Conservation (phyloP, 1,139 yeast genomes). For the Hansenula lynferdii region DNA sequence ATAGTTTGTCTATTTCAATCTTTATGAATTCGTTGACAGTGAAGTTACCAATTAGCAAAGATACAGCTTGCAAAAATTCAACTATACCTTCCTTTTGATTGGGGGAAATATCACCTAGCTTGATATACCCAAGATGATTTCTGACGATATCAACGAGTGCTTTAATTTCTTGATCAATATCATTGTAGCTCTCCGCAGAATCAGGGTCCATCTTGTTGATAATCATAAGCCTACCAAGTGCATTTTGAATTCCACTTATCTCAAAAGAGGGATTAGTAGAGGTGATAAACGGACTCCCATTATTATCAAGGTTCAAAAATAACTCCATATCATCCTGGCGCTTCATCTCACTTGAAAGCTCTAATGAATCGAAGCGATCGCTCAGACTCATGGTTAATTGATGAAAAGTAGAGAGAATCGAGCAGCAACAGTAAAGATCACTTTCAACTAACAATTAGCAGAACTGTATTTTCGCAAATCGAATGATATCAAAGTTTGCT, state of each 20-base stretch:
- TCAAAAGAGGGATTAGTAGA: neutral
- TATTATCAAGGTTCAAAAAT: neutral
- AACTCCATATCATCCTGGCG: neutral
- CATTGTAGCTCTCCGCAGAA: neutral
- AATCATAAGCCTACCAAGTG: neutral
- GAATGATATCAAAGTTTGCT: too few species aligned
- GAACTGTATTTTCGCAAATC: too few species aligned
- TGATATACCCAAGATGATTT: neutral
- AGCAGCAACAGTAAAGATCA: too few species aligned
- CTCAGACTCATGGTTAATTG: neutral
- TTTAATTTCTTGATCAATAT: neutral
- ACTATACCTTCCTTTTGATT: neutral
- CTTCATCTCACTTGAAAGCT: neutral
- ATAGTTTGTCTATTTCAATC: conserved; percentile 7
- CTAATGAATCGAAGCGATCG: neutral
- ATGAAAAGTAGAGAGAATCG: neutral
- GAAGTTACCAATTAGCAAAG: conserved; percentile 13
- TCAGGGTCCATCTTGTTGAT: neutral
- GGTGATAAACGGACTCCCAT: neutral
- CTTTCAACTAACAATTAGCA: too few species aligned
- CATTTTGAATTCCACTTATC: neutral
- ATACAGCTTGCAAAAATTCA: conserved; percentile 8
- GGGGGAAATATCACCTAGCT: neutral
- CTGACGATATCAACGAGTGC: neutral
- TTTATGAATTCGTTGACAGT: conserved; percentile 13